These are phyloP conservation scores for Rugosomyces carneus DNA, from an alignment of 1,284 basidiomycete species.

Conservation along the genomic window DNA sequence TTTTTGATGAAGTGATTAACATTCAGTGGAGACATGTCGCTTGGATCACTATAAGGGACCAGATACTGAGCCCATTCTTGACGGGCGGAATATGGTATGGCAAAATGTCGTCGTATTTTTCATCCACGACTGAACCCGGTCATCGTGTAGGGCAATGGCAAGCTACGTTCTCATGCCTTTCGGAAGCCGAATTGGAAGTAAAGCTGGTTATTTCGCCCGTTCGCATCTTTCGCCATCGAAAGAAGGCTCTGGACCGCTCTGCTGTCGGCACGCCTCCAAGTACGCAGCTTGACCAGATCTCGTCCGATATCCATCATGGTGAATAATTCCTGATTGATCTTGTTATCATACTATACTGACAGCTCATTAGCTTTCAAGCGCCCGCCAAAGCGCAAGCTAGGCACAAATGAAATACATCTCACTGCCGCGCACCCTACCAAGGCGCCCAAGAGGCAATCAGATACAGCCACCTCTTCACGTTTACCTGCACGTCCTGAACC, in stretches of 20 bases:
- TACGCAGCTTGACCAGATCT: too few species aligned
- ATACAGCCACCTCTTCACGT: too few species aligned
- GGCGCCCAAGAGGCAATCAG: too few species aligned
- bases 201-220: constrained; percentile 24
- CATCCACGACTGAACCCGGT: not conserved
- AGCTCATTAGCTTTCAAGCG: too few species aligned
- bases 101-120: constrained; percentile 10
- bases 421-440: too few species aligned
- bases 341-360: too few species aligned
- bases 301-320: too few species aligned
- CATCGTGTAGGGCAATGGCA: constrained; percentile 31
- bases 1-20: constrained; percentile 33
- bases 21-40: constrained; percentile 55
- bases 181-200: constrained; percentile 25
- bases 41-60: constrained; percentile 64
- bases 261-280: too few species aligned
- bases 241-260: constrained; percentile 42
- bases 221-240: constrained; percentile 23
- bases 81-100: constrained; percentile 74
- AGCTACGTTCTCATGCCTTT: constrained; percentile 35
- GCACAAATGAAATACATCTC: too few species aligned
- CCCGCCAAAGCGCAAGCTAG: too few species aligned
- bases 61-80: constrained; percentile 58
- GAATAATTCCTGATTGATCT: too few species aligned
- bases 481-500: too few species aligned